Evolutionary conservation across 1,139 yeast genomes (phyloP).

Genomic region (Lodderomyces beijingensis): DNA sequence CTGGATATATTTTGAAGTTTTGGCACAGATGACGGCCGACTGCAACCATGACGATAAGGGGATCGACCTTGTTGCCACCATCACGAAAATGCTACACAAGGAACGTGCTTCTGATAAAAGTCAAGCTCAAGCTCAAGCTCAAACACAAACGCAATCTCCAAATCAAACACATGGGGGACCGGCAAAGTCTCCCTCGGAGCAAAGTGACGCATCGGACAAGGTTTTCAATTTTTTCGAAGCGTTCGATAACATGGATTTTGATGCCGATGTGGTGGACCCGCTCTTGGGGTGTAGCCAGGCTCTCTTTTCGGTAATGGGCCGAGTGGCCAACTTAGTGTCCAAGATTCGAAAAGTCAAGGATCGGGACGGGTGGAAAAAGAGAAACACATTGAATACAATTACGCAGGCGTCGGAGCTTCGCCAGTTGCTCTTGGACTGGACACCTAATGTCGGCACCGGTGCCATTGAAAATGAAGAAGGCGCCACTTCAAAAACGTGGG

Average conservation of each 20-base stretch:
- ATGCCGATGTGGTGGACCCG: slow-evolving; percentile 52
- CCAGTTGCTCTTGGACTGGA: slow-evolving; percentile 51
- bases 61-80: slow-evolving; percentile 39
- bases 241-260: slow-evolving; percentile 25
- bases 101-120: slow-evolving; percentile 3
- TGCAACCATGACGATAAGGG: slow-evolving; percentile 41
- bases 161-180: slow-evolving; percentile 3
- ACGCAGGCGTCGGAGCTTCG: slow-evolving; percentile 54
- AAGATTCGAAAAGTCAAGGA: slow-evolving; percentile 36
- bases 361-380: slow-evolving; percentile 10
- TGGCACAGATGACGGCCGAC: slow-evolving; percentile 60
- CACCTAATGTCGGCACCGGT: slow-evolving; percentile 35
- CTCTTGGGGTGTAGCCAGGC: slow-evolving; percentile 63
- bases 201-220: slow-evolving; percentile 10
- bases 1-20: slow-evolving; percentile 64
- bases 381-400: slow-evolving; percentile 44
- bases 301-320: slow-evolving; percentile 58
- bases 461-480: slow-evolving; percentile 19
- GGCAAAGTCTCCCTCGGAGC: slow-evolving; percentile 5
- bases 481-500: slow-evolving; percentile 32
- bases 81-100: slow-evolving; percentile 23
- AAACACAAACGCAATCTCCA: no score
- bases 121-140: neutral
- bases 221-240: slow-evolving; percentile 26
- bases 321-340: slow-evolving; percentile 53